phyloP scores from a whole-genome alignment of 139 green algal species.

The Chlamydomonas asymmetrica region DNA sequence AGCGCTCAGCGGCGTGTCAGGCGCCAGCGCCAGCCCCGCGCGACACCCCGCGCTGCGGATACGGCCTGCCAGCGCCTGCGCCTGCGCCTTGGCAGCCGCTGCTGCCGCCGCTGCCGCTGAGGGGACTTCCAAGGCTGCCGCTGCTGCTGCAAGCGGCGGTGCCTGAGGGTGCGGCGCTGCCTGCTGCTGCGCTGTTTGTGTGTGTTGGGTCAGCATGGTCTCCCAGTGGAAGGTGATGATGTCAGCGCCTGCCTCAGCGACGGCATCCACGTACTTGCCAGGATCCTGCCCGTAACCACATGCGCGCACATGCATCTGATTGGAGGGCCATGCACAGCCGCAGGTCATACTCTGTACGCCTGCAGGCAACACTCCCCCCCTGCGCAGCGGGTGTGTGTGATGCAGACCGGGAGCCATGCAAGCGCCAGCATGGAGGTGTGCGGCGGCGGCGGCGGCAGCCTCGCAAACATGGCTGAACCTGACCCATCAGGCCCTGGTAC shows the following conservation, averaged over 20 bases:
- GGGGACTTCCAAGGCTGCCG: not conserved
- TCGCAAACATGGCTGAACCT: no score
- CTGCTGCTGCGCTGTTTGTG: not conserved
- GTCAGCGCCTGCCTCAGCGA: slow-evolving; percentile 21
- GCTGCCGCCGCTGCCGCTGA: not conserved
- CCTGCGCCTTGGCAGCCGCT: slow-evolving; percentile 2
- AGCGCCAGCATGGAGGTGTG: no score
- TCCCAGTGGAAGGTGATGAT: slow-evolving; percentile 43
- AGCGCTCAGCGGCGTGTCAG: slow-evolving; percentile 61
- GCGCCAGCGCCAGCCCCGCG: slow-evolving; percentile 75
- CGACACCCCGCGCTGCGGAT: slow-evolving; percentile 61
- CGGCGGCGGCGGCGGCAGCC: no score
- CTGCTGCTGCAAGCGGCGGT: slow-evolving; percentile 3
- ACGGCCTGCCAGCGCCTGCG: not conserved
- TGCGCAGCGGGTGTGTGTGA: no score
- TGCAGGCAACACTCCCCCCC: no score
- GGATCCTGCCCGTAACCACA: no score
- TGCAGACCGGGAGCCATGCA: no score
- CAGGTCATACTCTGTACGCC: no score
- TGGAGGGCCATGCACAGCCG: no score
- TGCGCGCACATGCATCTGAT: no score
- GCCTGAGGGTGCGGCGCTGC: not conserved
- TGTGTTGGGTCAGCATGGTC: not conserved
- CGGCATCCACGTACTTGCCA: slow-evolving; percentile 12
- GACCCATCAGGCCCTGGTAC: no score